Conservation (phyloP, 495 filamentous ascomycete species). For the Hypoxylon subgilvum region DNA sequence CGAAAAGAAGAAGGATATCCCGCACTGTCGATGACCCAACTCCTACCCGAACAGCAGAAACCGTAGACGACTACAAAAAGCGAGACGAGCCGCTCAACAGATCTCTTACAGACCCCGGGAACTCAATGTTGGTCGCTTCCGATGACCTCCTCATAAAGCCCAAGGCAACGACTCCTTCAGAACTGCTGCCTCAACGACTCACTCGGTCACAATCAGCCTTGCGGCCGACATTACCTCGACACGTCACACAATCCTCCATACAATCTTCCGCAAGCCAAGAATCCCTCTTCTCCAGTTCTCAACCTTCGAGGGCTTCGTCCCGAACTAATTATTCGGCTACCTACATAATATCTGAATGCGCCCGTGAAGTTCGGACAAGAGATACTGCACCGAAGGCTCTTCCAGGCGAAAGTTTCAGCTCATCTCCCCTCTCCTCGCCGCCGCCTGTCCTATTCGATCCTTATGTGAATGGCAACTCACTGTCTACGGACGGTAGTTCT, state of each 20-base stretch:
- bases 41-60: background rate
- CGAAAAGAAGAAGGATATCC: conserved; percentile 51
- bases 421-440: conserved; percentile 55
- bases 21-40: conserved; percentile 10
- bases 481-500: conserved; percentile 39
- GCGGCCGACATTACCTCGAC: conserved; percentile 28
- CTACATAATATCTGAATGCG: background rate
- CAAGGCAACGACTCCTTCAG: background rate
- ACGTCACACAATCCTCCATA: conserved; percentile 25
- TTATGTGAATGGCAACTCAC: conserved; percentile 45
- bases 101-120: background rate
- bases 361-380: background rate
- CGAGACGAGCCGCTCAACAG: background rate
- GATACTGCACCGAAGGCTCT: conserved; percentile 29
- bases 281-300: conserved; percentile 23
- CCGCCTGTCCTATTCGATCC: conserved; percentile 52
- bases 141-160: background rate
- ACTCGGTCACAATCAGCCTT: conserved; percentile 28
- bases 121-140: background rate
- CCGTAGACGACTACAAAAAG: background rate
- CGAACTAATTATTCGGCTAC: conserved; percentile 29
- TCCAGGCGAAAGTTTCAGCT: conserved; percentile 36
- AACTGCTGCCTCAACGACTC: conserved; percentile 11
- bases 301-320: conserved; percentile 27
- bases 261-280: conserved; percentile 32